Evolutionary conservation across 2,329 filamentous ascomycete genomes (phyloP), one percentile per base, ranked within the genome.

Genomic region (Phoma sp.): DNA sequence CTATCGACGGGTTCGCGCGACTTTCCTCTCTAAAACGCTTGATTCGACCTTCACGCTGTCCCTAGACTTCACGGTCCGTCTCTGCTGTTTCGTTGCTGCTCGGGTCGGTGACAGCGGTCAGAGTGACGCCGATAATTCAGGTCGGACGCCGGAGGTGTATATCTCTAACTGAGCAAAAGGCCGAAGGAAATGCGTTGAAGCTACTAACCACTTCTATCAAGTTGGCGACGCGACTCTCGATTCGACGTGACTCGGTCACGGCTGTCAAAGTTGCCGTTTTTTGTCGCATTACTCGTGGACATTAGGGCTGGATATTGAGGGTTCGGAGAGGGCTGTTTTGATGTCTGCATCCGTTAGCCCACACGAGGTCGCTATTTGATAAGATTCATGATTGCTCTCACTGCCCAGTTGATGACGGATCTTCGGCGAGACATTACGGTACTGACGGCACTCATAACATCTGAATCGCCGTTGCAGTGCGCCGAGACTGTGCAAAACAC

Each of bases 231-330:
- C 17, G 36, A 10, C 9, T 32, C 17, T 8, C 8, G 31, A 27
- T 6, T 12, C 32, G 22, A 15, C 24, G 17, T 31, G 29, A 13
- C 31, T 31, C 37, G 24, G 17, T 36, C 43, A 36, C 36, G 36
- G 31, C 24, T 52, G 29, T 40, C 45, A 35, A n/a, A 33, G 5
- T 25, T 40, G 19, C 27, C 27, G 27, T 29, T 43, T 31, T 6
- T 15, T 2, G 27, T 17, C 31, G n/a, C 37, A 40, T 53, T 47
- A 41, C 50, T 52, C 50, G 31, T 22, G 22, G 19, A 17, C 50
- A 53, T 31, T 22, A 22, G 25, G 15, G 31, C 32, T 36, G 29
- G 36, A 36, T 4, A 17, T 35, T 19, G 17, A 45, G 21, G 19
- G 13, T 8, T 36, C 29, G 17, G 9, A 43, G 24, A 39, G 36